Evolutionary conservation across 148 eudicot genomes (phyloP), one percentile per base, ranked within the genome.

Genomic region (Arctostaphylos glauca): DNA sequence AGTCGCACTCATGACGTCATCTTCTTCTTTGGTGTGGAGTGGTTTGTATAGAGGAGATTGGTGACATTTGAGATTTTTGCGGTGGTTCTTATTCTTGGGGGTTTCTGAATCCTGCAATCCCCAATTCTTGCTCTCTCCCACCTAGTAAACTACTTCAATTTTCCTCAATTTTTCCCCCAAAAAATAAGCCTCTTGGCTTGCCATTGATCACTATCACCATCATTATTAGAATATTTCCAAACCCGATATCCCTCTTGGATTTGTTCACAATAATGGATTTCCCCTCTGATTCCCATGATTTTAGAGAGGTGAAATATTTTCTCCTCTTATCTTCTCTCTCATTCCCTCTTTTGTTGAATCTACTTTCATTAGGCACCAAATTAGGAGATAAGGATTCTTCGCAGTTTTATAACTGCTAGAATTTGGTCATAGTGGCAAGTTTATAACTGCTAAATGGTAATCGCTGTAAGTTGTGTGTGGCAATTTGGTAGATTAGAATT

Each of bases 261-360:
- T 0, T 15, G 13, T 19, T 64, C 75, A 6, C 80, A 76, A 15
- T 76, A 76, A 66, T 83, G n/a, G 4, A 77, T 21, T 14, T 10
- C 5, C 44, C 77, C 7, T 77, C 77, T 15, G 81, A 68, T 67
- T 44, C 80, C 77, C 67, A 83, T n/a, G 78, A 6, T 7, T 41
- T 6, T 56, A 16, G 19, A 10, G 46, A 41, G 4, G 46, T 12
- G 15, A 16, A 38, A 43, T 15, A n/a, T 0, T 5, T 38, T 16
- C 14, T 3, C 1, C 16, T 41, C 12, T 14, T 43, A 31, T 31
- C 38, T 25, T 66, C 12, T 31, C 7, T 13, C 18, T 66, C 38
- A 31, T 31, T 43, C 43, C 71, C 71, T 55, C 50, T 9, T n/a
- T 19, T 31, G 38, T 31, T 31, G 38, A 31, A 31, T 31, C 38